A percentile compares a stretch with the other conserved stretches of the same genome.
These are phyloP conservation scores for Drechslerella coelobrocha DNA, from an alignment of 2,329 filamentous ascomycete species.

Conservation along the genomic window DNA sequence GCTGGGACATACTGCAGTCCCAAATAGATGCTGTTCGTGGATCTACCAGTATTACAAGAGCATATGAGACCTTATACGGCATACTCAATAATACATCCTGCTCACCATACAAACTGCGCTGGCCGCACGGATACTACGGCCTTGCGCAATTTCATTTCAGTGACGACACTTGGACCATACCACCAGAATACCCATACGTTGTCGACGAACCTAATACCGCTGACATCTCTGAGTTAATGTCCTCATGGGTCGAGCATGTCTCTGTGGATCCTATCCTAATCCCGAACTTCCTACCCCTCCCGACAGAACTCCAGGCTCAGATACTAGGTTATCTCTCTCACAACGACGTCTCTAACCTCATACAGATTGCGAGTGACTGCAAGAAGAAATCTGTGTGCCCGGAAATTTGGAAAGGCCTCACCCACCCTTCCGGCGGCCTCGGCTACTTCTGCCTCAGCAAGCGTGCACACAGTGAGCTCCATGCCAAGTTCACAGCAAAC, in stretches of 20 bases:
- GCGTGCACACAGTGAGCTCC: not conserved
- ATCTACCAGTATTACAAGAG: not conserved
- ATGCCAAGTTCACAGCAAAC: not conserved
- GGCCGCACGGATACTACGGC: constrained; percentile 21
- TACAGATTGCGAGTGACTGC: not conserved
- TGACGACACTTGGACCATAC: not conserved
- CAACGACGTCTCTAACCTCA: not conserved
- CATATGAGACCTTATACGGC: not conserved
- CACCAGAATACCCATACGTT: not conserved
- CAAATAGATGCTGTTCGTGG: not conserved
- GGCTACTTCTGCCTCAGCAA: constrained; percentile 4
- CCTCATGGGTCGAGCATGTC: not conserved
- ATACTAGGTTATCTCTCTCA: not conserved
- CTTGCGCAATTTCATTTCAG: not conserved
- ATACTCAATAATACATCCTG: constrained; percentile 12
- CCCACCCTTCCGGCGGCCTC: not conserved
- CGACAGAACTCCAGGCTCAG: not conserved
- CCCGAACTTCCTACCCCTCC: constrained; percentile 9
- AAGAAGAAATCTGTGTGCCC: constrained; percentile 3
- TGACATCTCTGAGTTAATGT: not conserved
- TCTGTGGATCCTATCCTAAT: not conserved
- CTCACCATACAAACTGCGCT: constrained; percentile 7
- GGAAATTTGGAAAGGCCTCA: constrained; percentile 10
- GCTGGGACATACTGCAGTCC: not conserved
- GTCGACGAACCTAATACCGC: constrained; percentile 3